Evolutionary conservation across 257 asterid species (phyloP), one percentile per base, ranked within the genome.

Genomic region (Apocynum venetum): DNA sequence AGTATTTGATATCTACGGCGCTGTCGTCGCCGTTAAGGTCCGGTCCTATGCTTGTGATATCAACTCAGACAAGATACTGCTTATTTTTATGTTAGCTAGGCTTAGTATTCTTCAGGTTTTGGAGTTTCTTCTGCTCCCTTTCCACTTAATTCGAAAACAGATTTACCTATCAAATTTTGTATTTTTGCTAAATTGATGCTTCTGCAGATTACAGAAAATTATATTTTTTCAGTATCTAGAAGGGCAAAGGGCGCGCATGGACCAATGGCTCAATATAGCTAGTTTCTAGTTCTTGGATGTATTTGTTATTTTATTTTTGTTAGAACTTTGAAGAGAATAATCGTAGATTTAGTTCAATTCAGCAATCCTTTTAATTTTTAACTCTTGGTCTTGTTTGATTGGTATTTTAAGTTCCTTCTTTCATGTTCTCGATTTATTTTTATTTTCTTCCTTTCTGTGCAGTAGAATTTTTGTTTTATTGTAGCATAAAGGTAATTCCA

Each of bases 11-110:
- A 55, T 80, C 8, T 93, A 81, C 80, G 97, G 97, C 48, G 84
- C 88, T 70, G 86, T 93, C 61, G 77, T 89, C 73, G 89, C 91
- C 79, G 89, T 91, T 85, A 93, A 93, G 98, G 97, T 93, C 51
- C 56, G 36, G 57, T 52, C 77, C 12, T 60, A 0, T 73, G 1
- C 76, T 63, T 44, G 0, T 71, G 76, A 8, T 61, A 49, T n/a
- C 31, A 31, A 40, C 70, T 40, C 57, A 68, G 73, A 48, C 49
- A 68, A 57, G 51, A 72, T 20, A 40, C 49, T 64, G 59, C 68
- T 47, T 49, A 17, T 49, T 38, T 74, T 47, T 5, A 43, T 31
- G 57, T 76, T 31, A 53, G 35, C 49, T 80, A 59, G 83, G 40
- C 63, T 47, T 63, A 40, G 38, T 19, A 25, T 4, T 48, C 10